Percentiles rank a stretch among this genome's conserved stretches.
Evolutionary conservation across 2,329 filamentous ascomycete species (phyloP).

Genomic region (Zymoseptoria brevis): DNA sequence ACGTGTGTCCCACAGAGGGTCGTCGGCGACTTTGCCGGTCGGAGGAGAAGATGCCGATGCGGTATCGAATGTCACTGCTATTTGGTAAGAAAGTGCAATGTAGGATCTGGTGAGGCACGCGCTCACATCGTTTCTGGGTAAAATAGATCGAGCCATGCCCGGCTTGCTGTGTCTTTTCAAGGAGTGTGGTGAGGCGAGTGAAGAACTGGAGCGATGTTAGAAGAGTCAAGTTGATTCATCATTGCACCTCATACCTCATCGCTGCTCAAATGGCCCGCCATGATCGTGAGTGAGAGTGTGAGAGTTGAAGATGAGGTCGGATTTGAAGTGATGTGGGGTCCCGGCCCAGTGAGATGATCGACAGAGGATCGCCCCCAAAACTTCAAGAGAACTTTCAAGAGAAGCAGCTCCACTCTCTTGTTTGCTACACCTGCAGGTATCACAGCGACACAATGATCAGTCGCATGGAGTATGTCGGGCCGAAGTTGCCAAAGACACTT

Average conservation of each 20-base stretch:
- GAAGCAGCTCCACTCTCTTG: background rate
- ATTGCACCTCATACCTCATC: constrained; percentile 45
- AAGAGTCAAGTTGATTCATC: background rate
- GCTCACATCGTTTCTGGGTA: constrained; percentile 66
- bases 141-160: constrained; percentile 67
- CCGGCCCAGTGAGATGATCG: background rate
- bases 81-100: constrained; percentile 1
- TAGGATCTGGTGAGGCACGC: background rate
- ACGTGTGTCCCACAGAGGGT: constrained; percentile 53
- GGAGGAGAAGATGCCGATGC: constrained; percentile 32
- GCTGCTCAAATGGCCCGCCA: constrained; percentile 50
- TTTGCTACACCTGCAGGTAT: background rate
- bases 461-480: constrained; percentile 23
- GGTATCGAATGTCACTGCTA: constrained; percentile 36
- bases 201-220: constrained; percentile 57
- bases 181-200: constrained; percentile 57
- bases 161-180: constrained; percentile 57
- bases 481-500: constrained; percentile 40
- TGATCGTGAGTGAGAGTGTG: constrained; percentile 22
- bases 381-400: background rate
- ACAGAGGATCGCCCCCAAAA: constrained; percentile 1
- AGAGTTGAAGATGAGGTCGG: constrained; percentile 3
- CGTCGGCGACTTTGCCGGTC: constrained; percentile 37
- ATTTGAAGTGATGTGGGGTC: constrained; percentile 3
- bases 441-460: constrained; percentile 16